phyloP scores from a whole-genome alignment of 2,329 filamentous ascomycete species.

The Aspergillus ruber region DNA sequence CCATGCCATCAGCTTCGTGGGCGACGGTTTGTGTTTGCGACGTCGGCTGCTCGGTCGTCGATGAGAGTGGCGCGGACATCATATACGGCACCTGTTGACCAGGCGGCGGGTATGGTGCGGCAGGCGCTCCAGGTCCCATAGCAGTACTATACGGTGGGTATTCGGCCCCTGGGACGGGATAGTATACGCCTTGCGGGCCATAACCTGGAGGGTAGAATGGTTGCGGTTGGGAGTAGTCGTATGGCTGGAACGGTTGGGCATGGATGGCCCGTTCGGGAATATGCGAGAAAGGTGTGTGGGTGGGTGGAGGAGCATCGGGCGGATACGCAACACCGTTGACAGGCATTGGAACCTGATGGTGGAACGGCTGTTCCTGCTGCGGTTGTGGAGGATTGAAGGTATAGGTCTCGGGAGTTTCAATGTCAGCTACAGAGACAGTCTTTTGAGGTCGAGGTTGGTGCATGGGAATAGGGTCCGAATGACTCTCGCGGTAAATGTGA shows the following conservation, averaged over 20 bases:
- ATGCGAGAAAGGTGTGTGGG: conserved; percentile 72
- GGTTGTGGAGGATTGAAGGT: conserved; percentile 55
- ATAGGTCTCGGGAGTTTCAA: conserved; percentile 71
- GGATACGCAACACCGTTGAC: conserved; percentile 48
- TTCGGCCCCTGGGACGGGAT: conserved; percentile 46
- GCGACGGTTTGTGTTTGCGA: conserved; percentile 57
- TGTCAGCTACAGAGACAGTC: conserved; percentile 83
- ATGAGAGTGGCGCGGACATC: conserved; percentile 20
- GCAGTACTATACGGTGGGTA: conserved; percentile 39
- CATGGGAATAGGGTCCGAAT: conserved; percentile 62
- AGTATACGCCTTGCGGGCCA: conserved; percentile 61
- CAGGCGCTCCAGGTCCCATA: conserved; percentile 42
- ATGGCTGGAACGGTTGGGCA: conserved; percentile 81
- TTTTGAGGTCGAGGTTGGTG: conserved; percentile 95
- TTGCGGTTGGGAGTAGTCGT: conserved; percentile 52
- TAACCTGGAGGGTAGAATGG: conserved; percentile 55
- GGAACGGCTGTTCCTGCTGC: conserved; percentile 77
- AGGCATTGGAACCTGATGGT: conserved; percentile 83
- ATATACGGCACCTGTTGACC: conserved; percentile 43
- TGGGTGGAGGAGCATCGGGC: conserved; percentile 56
- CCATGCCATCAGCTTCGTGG: conserved; percentile 91
- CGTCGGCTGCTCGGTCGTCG: conserved; percentile 25
- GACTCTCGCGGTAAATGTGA: conserved; percentile 54
- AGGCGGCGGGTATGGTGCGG: conserved; percentile 50
- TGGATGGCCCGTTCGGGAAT: conserved; percentile 91